A percentile compares a stretch with the other conserved stretches of the same genome.
Evolutionary conservation across 768 basidiomycete species (phyloP).

Genomic region (Scleroderma citrinum): DNA sequence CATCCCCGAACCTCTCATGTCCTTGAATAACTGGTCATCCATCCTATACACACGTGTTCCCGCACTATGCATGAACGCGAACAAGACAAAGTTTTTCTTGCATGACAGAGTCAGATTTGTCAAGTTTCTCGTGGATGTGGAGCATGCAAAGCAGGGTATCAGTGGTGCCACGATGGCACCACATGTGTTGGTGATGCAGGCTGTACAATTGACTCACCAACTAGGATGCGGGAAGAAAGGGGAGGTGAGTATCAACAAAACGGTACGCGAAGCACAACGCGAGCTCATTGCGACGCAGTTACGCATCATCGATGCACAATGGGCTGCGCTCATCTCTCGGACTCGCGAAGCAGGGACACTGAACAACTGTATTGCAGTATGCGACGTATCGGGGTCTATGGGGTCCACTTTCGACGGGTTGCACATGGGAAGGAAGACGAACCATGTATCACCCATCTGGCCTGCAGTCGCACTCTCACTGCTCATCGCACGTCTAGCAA

Average conservation of each 20-base stretch:
- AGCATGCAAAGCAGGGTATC: slow-evolving; percentile 44
- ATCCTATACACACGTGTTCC: slow-evolving; percentile 56
- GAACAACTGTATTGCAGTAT: slow-evolving; percentile 59
- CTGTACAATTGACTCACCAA: slow-evolving; percentile 7
- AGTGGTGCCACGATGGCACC: slow-evolving; percentile 66
- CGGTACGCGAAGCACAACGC: slow-evolving; percentile 22
- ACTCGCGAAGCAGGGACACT: slow-evolving; percentile 51
- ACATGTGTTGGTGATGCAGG: slow-evolving; percentile 49
- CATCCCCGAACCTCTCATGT: slow-evolving; percentile 61
- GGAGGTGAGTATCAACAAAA: slow-evolving; percentile 13
- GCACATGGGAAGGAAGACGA: slow-evolving; percentile 4
- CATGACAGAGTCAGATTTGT: slow-evolving; percentile 59
- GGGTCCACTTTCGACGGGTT: slow-evolving; percentile 24
- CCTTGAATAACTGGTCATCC: slow-evolving; percentile 49
- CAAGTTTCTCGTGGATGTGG: slow-evolving; percentile 50
- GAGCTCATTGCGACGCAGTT: slow-evolving; percentile 30
- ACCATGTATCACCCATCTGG: slow-evolving; percentile 41
- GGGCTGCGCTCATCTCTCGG: slow-evolving; percentile 51
- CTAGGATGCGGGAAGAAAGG: background rate
- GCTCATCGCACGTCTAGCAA: slow-evolving; percentile 54
- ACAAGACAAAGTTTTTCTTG: slow-evolving; percentile 46
- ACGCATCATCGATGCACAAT: slow-evolving; percentile 58
- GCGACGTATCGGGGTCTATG: slow-evolving; percentile 77
- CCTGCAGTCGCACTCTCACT: slow-evolving; percentile 63
- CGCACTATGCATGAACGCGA: slow-evolving; percentile 55